These are phyloP conservation scores for Pleomassaria siparia DNA, from an alignment of 2,329 filamentous ascomycete genomes.

Conservation along the genomic window DNA sequence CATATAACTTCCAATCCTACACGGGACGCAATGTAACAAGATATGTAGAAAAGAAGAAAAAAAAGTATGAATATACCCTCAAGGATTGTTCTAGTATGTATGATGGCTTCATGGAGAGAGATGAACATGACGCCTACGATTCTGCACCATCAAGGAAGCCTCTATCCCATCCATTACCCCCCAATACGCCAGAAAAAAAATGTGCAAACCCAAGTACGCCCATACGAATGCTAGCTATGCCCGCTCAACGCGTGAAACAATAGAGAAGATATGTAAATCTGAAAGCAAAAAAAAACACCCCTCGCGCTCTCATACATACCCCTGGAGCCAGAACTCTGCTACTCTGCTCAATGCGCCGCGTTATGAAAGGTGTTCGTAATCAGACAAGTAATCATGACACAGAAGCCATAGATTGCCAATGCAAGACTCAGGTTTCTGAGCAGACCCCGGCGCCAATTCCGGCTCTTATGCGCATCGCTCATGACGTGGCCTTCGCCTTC, in stretches of 20 bases:
- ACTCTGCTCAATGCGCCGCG: constrained; percentile 43
- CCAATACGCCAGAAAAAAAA: neutral
- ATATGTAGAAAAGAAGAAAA: too few species aligned
- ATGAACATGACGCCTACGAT: too few species aligned
- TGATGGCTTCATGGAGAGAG: too few species aligned
- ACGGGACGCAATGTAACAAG: too few species aligned
- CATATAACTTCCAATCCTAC: too few species aligned
- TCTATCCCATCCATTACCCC: neutral
- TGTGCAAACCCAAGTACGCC: neutral
- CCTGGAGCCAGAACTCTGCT: neutral
- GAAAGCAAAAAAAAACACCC: too few species aligned
- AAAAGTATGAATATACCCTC: too few species aligned
- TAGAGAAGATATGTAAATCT: too few species aligned
- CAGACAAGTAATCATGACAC: constrained; percentile 89
- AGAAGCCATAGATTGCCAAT: constrained; percentile 77
- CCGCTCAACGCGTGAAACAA: neutral
- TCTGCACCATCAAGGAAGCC: too few species aligned
- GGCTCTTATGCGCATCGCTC: constrained; percentile 55
- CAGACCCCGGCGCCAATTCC: constrained; percentile 63
- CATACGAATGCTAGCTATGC: neutral
- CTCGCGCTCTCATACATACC: too few species aligned
- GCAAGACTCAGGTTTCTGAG: constrained; percentile 73
- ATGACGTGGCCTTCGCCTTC: constrained; percentile 52
- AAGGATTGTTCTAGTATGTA: too few species aligned
- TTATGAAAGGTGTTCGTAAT: constrained; percentile 82